phyloP scores from a whole-genome alignment of 2,329 filamentous ascomycete species.

The Trichoderma koningii region DNA sequence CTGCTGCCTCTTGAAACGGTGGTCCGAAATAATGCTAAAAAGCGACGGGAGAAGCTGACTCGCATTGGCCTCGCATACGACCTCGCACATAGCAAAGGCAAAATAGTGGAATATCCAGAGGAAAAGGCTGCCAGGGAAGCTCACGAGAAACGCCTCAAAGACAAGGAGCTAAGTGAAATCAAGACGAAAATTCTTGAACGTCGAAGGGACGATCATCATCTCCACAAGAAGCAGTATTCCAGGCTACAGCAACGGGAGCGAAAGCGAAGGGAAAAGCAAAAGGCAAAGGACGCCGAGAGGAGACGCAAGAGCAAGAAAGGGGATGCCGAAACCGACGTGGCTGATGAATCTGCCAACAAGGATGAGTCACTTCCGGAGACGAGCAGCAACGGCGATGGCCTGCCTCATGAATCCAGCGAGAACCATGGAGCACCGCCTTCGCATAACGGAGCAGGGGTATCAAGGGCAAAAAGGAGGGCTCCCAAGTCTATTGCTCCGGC shows the following conservation, averaged over 20 bases:
- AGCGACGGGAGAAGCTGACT: conserved; percentile 69
- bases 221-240: conserved; percentile 43
- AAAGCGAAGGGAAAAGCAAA: conserved; percentile 81
- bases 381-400: conserved; percentile 20
- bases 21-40: conserved; percentile 64
- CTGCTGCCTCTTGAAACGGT: conserved; percentile 63
- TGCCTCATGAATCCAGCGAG: conserved; percentile 27
- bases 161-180: conserved; percentile 41
- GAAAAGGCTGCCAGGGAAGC: conserved; percentile 52
- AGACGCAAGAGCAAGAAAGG: conserved; percentile 27
- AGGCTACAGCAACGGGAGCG: conserved; percentile 35
- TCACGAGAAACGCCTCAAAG: conserved; percentile 47
- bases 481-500: background rate
- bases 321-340: background rate
- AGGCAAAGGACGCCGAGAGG: conserved; percentile 66
- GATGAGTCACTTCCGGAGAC: no score
- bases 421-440: conserved; percentile 21
- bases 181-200: conserved; percentile 48
- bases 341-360: background rate
- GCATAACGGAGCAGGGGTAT: conserved; percentile 18
- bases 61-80: conserved; percentile 71
- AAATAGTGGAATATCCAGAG: conserved; percentile 50
- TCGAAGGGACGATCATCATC: conserved; percentile 41
- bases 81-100: conserved; percentile 67
- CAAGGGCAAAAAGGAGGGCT: conserved; percentile 30